Base-by-base conservation (phyloP, 495 filamentous ascomycete genomes). In the Tuber umbilicatum region DNA sequence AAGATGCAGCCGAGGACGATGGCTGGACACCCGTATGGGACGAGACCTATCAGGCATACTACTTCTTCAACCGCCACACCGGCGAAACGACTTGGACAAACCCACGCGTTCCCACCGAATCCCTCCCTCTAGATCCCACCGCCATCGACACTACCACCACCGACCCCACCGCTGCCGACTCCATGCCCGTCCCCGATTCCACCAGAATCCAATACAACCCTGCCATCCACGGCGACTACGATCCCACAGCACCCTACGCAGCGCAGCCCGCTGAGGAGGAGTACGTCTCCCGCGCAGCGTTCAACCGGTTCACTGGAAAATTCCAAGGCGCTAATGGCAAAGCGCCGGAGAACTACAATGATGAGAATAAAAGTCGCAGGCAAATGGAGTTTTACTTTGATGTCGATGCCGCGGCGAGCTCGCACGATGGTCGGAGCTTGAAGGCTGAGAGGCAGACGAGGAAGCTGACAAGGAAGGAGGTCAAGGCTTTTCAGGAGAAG, bases 331-430 rank as follows among this genome's bases (percentile, higher is more conserved):
- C 83, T 6, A 81, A 76, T 40, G 69, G 74, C 70, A 85, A 89
- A 75, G 90, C 85, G 5, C 90, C 96, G 2, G 92, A 93, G 70
- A 88, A 88, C 21, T 90, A 92, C 86, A 92, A 91, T 78, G 95
- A 97, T 81, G 94, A 95, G 83, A 92, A 93, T 77, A 97, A 97
- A 86, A 89, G 89, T 64, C 87, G 86, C 73, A 87, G 96, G 69
- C 95, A 98, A 86, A 92, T 98, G 92, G 91, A 90, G 81, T 93
- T 94, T 16, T 99, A 90, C 84, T 99, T 97, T 81, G 96, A 98
- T 81, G 95, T 98, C n/a, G 95, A 98, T 85, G 92, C 94, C 17
- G 94, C 94, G 35, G 96, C 96, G 1, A 97, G 97, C 82, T 89
- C 88, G 76, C 95, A 99, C 78, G 91, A 97, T 80, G 95, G 95